A percentile compares a stretch with the other conserved stretches of the same genome.
These are phyloP conservation scores for Teunomyces panamensis DNA, from an alignment of 805 yeast genomes.

Conservation along the genomic window DNA sequence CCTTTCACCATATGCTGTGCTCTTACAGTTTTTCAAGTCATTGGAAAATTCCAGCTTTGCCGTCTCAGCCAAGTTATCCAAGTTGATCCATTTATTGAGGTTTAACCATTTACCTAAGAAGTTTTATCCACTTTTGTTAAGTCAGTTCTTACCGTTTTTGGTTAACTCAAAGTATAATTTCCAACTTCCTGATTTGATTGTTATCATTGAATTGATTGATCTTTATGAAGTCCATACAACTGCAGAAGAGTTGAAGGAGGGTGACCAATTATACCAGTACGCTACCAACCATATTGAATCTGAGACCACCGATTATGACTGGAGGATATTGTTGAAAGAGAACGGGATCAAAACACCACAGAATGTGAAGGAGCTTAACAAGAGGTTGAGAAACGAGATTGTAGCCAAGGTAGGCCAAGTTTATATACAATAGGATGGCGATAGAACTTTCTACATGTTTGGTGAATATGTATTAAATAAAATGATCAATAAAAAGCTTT, in stretches of 20 bases:
- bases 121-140: slow-evolving; percentile 46
- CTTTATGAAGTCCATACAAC: slow-evolving; percentile 25
- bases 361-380: slow-evolving; percentile 22
- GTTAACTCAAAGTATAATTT: slow-evolving; percentile 9
- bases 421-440: slow-evolving; percentile 19
- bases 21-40: slow-evolving; percentile 47
- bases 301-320: slow-evolving; percentile 25
- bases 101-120: slow-evolving; percentile 45
- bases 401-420: slow-evolving; percentile 33
- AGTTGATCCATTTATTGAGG: slow-evolving; percentile 47
- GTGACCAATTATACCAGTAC: slow-evolving; percentile 29
- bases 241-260: slow-evolving; percentile 24
- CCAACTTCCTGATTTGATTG: slow-evolving; percentile 29
- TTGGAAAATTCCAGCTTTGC: slow-evolving; percentile 12
- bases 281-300: slow-evolving; percentile 22
- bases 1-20: slow-evolving; percentile 67
- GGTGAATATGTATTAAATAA: slow-evolving; percentile 2
- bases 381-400: slow-evolving; percentile 29
- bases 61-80: slow-evolving; percentile 38
- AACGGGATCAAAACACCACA: slow-evolving; percentile 20
- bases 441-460: neutral
- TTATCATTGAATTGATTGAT: slow-evolving; percentile 39
- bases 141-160: slow-evolving; percentile 48
- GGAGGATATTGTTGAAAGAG: slow-evolving; percentile 28
- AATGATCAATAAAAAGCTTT: neutral